Base-by-base conservation (phyloP, 2,329 filamentous ascomycete genomes). In the Peltaster fructicola region DNA sequence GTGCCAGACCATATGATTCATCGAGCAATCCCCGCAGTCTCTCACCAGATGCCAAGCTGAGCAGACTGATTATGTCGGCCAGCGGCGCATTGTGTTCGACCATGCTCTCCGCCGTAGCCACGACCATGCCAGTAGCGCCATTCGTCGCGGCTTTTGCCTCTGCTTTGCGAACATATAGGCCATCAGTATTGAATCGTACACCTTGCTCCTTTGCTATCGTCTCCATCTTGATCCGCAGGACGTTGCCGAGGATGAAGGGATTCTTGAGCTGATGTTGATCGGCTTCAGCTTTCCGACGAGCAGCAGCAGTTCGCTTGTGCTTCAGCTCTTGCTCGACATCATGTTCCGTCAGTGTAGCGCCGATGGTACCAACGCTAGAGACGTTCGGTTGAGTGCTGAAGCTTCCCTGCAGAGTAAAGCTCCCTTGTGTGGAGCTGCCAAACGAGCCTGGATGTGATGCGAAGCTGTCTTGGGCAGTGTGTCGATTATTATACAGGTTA, bases 41-140 rank as follows among this genome's bases (percentile, higher is more conserved):
- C 38, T 90, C 76, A 44, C 85, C 80, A 7, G 80, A 73, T 10
- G 79, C 78, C 29, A 93, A 64, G 5, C 81, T 88, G 30, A 93
- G 48, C 9, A 93, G 59, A 14, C 79, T 76, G 21, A 93, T 54
- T 37, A 93, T 77, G 32, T 92, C 82, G 8, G 77, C 74, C 16
- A 92, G 57, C 26, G 67, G 71, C 2, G 78, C 69, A 20, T 82
- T 76, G 11, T 52, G 47, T 17, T 75, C 70, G 0, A 88, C 76
- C 80, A 35, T 53, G 40, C 25, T 42, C 27, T 43, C 40, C 5
- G 33, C 31, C 19, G 26, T 27, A 13, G 19, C 30, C 9, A 37
- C 34, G 8, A 34, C 41, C 7, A 46, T 33, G 6, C 44, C 47
- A n/a, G 32, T 35, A 8, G 30, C 32, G 8, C 32, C 37, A 12